Percentiles rank a stretch among this genome's conserved stretches.
These are phyloP conservation scores for Zymoseptoria pseudotritici DNA, from an alignment of 2,329 filamentous ascomycete species.

Conservation along the genomic window DNA sequence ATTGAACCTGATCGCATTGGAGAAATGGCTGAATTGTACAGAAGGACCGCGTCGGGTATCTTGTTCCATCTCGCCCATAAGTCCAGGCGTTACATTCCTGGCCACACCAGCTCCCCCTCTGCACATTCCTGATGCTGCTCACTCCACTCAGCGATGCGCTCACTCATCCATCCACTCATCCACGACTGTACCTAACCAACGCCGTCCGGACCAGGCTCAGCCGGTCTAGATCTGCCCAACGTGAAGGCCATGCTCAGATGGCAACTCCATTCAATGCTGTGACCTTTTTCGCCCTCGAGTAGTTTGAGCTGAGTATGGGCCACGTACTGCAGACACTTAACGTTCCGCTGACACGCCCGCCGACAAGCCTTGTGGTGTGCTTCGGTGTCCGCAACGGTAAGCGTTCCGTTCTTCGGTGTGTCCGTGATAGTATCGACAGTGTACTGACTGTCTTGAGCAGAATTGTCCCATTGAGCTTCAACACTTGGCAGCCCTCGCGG, in stretches of 20 bases:
- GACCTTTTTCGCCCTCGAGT: neutral
- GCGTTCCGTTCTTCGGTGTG: slow-evolving; percentile 2
- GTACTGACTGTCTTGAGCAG: slow-evolving; percentile 6
- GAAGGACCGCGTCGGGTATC: too few relatives aligned
- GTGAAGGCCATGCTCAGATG: slow-evolving; percentile 17
- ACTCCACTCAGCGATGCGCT: slow-evolving; percentile 7
- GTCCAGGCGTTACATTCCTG: too few relatives aligned
- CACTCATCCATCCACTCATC: slow-evolving; percentile 15
- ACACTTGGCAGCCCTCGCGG: slow-evolving; percentile 1
- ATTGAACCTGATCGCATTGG: too few relatives aligned
- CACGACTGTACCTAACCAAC: neutral
- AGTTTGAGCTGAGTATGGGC: slow-evolving; percentile 4
- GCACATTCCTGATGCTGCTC: neutral
- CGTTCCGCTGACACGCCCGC: slow-evolving; percentile 10
- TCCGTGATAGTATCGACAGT: slow-evolving; percentile 4
- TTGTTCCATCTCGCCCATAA: too few relatives aligned
- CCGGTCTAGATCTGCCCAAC: slow-evolving; percentile 8
- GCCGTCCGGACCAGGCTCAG: slow-evolving; percentile 2
- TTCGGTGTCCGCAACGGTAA: slow-evolving; percentile 4
- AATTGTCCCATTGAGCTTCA: slow-evolving; percentile 15
- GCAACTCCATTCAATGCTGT: slow-evolving; percentile 8
- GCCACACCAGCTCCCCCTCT: neutral
- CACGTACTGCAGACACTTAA: slow-evolving; percentile 17
- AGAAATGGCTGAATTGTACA: too few relatives aligned
- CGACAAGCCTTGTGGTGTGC: slow-evolving; percentile 8